phyloP scores from a whole-genome alignment of 441 rosid species.

The Codiaeum variegatum region DNA sequence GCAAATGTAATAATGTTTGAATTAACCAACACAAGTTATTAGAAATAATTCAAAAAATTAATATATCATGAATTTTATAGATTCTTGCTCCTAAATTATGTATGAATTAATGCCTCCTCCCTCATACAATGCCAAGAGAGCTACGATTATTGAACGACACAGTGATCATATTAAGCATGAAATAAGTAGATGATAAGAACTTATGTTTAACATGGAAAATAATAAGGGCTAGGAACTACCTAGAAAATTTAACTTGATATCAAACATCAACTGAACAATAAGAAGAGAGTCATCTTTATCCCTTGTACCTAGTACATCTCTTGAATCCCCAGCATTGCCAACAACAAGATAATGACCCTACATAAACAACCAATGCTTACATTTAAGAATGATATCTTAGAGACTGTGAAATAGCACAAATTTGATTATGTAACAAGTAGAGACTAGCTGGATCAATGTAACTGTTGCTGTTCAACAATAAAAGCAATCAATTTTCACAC shows the following conservation, averaged over 20 bases:
- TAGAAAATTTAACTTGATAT: conserved; percentile 97
- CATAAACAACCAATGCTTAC: conserved; percentile 14
- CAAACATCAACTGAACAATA: conserved; percentile 91
- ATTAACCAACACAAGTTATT: too few relatives aligned
- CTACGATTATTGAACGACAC: background rate
- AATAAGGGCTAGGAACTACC: conserved; percentile 34
- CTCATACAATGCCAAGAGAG: background rate
- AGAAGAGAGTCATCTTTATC: conserved; percentile 56
- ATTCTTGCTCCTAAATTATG: background rate
- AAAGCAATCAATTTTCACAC: conserved; percentile 65
- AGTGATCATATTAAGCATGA: background rate
- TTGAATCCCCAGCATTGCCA: conserved; percentile 96
- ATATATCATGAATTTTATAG: too few relatives aligned
- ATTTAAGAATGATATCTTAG: conserved; percentile 13
- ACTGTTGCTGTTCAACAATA: conserved; percentile 99
- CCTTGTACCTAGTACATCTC: conserved; percentile 84
- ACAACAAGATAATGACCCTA: conserved; percentile 80
- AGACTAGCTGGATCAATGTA: conserved; percentile 89
- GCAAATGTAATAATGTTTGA: too few relatives aligned
- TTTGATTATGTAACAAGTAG: conserved; percentile 1
- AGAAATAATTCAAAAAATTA: too few relatives aligned
- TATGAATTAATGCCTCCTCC: background rate
- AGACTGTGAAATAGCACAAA: conserved; percentile 5
- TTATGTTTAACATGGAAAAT: background rate
- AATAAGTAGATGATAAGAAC: background rate